Evolutionary conservation across 1,284 basidiomycete species (phyloP), one percentile per base, ranked within the genome.

Genomic region (Inonotus hispidus): DNA sequence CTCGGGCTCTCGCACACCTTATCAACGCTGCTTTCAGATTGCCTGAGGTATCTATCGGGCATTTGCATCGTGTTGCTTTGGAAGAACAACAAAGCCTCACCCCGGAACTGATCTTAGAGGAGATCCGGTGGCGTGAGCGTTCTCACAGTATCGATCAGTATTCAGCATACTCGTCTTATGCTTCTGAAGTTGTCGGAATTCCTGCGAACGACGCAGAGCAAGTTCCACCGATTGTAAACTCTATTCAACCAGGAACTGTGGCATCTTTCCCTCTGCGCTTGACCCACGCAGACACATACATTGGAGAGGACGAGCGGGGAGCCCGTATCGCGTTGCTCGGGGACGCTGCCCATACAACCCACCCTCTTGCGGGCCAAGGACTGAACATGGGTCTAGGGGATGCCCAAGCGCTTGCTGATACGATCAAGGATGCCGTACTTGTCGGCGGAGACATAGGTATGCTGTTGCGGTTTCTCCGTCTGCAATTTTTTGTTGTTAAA

Each of bases 331-430:
- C 88, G 1, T 83, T 99, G 2, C 85, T 99, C 1, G 97, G 97
- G 3, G 97, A 99, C 73, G 95, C 97, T 1, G 96, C 95, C 14
- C 97, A 99, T 70, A 93, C 93, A 0, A 82, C 94, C 3, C 97
- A 99, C 70, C 97, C 97, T 0, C 83, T 99, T n/a, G 96, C 95
- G 0, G 97, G 97, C 1, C 97, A 99, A 71, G 97, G 96, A 0
- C 77, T 99, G 46, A 99, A 99, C 72, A 78, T 96, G 68, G 97
- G 96, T 19, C 76, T 99, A 16, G 90, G 82, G 1, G 96, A 99
- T 70, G 93, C 88, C 0, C 80, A 88, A 67, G 81, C 82, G 58
- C 80, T 96, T 21, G 77, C 84, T 1, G 75, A 78, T 39, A 85
- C 83, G 65, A 83, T 95, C 46, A 74, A 84, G 32, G 68, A 76